These are phyloP conservation scores for Zizania palustris DNA, from an alignment of 202 grass and related monocot species.

Conservation along the genomic window DNA sequence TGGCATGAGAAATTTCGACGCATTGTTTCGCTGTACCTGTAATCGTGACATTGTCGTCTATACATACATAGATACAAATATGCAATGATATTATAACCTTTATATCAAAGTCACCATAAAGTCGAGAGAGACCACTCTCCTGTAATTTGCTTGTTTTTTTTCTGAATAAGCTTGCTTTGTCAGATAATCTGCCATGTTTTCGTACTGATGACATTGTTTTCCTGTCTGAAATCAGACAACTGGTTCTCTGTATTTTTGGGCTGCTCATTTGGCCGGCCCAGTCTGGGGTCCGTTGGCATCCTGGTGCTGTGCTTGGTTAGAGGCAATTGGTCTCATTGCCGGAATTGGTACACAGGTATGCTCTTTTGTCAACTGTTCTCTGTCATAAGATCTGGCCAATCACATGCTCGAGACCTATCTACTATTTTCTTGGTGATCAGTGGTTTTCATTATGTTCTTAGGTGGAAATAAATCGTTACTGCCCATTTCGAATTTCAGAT, in stretches of 20 bases:
- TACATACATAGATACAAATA: too few relatives aligned
- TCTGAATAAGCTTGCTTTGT: background rate
- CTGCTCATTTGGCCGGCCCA: constrained; percentile 89
- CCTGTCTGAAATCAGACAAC: constrained; percentile 67
- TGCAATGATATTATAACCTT: too few relatives aligned
- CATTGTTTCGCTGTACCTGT: background rate
- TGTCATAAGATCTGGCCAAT: background rate
- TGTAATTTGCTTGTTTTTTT: background rate
- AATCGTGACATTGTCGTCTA: too few relatives aligned
- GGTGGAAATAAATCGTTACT: background rate
- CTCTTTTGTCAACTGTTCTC: background rate
- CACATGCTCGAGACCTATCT: background rate
- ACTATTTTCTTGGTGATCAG: background rate
- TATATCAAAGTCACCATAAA: too few relatives aligned
- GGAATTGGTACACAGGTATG: constrained; percentile 95
- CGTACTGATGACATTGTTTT: background rate
- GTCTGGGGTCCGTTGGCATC: constrained; percentile 94
- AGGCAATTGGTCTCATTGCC: constrained; percentile 90
- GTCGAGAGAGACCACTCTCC: too few relatives aligned
- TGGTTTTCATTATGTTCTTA: background rate
- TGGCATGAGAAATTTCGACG: background rate
- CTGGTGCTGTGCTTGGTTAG: constrained; percentile 98
- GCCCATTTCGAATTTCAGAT: background rate
- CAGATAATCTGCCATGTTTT: background rate
- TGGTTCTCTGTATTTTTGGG: constrained; percentile 97